A percentile compares a stretch with the other conserved stretches of the same genome.
Conservation (phyloP, 192 early-diverging fungal species). For the Backusella australiensis region DNA sequence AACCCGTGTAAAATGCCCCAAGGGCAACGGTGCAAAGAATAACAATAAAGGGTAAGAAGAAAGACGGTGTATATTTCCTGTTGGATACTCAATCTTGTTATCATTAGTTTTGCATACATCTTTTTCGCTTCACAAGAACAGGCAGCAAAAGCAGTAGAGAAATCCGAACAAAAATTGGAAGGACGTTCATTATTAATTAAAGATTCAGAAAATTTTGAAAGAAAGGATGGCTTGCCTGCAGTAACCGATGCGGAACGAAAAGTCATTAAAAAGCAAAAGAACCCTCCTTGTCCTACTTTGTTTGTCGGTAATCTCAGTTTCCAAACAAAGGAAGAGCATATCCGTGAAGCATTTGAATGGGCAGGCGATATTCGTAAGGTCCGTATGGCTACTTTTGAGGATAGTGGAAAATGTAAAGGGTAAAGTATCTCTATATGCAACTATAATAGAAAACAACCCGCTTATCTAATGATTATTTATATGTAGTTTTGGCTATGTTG, state of each 20-base stretch:
- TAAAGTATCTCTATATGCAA: background rate
- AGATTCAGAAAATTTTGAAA: constrained; percentile 54
- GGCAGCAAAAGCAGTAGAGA: constrained; percentile 54
- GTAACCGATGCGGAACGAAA: constrained; percentile 30
- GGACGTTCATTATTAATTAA: constrained; percentile 68
- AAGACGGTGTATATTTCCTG: background rate
- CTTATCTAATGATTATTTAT: background rate
- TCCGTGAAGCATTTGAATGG: constrained; percentile 57
- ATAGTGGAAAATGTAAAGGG: constrained; percentile 77
- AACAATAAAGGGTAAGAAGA: constrained; percentile 39
- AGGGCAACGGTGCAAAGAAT: constrained; percentile 39
- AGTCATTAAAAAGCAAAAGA: constrained; percentile 47
- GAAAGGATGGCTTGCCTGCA: constrained; percentile 52
- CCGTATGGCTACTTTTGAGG: constrained; percentile 69
- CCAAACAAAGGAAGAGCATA: constrained; percentile 44
- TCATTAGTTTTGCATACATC: constrained; percentile 69
- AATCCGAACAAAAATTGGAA: constrained; percentile 58
- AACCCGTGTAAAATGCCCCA: constrained; percentile 48
- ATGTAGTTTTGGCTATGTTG: constrained; percentile 65
- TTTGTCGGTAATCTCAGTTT: constrained; percentile 71
- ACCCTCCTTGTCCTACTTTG: constrained; percentile 59
- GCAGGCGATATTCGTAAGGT: constrained; percentile 68
- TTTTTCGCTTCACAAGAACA: constrained; percentile 59
- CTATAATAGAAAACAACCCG: background rate
- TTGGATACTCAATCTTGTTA: background rate